These are phyloP conservation scores for Calocybe gambosa DNA, from an alignment of 1,284 basidiomycete genomes.

Conservation along the genomic window DNA sequence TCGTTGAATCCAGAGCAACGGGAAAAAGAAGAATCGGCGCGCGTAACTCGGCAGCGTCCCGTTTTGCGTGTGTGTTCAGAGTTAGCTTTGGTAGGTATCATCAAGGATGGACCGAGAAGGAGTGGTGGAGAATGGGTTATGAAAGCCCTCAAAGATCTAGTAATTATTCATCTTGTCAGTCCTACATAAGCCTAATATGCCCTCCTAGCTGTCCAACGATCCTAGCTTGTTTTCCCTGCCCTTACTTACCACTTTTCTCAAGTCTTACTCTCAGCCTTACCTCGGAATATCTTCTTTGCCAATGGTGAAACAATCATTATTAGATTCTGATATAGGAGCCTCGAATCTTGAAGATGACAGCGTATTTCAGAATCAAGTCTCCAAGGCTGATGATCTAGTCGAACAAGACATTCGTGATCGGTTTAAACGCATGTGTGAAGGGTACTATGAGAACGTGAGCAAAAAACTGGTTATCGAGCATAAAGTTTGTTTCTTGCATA, in stretches of 20 bases:
- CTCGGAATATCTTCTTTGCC: constrained; percentile 62
- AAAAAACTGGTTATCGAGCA: constrained; percentile 92
- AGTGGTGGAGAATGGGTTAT: constrained; percentile 86
- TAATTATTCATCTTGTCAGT: constrained; percentile 31
- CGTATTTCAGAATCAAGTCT: constrained; percentile 35
- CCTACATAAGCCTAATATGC: constrained; percentile 4
- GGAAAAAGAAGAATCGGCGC: constrained; percentile 87
- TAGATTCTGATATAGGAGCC: constrained; percentile 46
- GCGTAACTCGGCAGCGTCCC: constrained; percentile 80
- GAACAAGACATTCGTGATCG: constrained; percentile 80
- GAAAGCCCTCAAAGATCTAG: constrained; percentile 77
- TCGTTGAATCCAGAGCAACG: constrained; percentile 70
- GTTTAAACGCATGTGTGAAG: constrained; percentile 89
- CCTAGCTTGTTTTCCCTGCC: constrained; percentile 82
- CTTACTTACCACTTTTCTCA: constrained; percentile 78
- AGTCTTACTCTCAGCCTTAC: constrained; percentile 76
- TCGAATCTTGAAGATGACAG: constrained; percentile 34
- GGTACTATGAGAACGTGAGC: constrained; percentile 87
- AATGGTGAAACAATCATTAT: constrained; percentile 50
- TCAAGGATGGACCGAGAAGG: constrained; percentile 57
- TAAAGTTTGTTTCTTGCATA: constrained; percentile 48
- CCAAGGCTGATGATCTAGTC: constrained; percentile 69
- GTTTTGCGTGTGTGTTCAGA: constrained; percentile 86
- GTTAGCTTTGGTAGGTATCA: constrained; percentile 81
- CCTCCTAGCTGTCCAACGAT: constrained; percentile 74